Percentiles rank a stretch among this genome's conserved stretches.
Evolutionary conservation across 1,284 basidiomycete genomes (phyloP).

Genomic region (Thelephora terrestris): DNA sequence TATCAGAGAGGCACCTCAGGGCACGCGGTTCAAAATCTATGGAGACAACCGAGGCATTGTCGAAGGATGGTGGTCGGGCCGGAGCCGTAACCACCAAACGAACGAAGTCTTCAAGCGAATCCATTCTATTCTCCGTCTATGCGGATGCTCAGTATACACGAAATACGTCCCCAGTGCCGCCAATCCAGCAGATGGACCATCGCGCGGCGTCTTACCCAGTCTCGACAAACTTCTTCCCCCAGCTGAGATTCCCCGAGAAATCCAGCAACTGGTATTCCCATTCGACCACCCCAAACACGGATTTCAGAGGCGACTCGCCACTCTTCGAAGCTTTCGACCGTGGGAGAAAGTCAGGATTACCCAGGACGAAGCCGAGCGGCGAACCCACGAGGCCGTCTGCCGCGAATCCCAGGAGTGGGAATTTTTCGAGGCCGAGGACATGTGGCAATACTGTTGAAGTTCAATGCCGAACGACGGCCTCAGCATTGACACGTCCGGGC

Average conservation of each 20-base stretch:
- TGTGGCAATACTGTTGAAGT: no score
- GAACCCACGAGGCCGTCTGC: no score
- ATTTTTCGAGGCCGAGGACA: no score
- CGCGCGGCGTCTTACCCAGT: neutral
- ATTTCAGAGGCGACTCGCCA: no score
- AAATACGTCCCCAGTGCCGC: neutral
- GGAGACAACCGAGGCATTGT: neutral
- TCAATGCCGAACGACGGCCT: no score
- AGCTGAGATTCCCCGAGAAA: neutral
- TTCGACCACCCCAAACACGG: no score
- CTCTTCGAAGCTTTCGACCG: no score
- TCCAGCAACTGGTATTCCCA: neutral
- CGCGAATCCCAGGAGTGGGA: no score
- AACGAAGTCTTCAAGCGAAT: neutral
- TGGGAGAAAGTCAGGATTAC: no score
- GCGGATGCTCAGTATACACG: neutral
- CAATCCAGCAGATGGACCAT: slow-evolving; percentile 4
- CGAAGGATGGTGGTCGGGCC: neutral
- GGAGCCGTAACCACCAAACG: no score
- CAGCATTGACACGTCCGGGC: no score
- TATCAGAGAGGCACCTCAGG: neutral
- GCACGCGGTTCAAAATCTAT: neutral
- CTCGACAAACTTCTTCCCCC: neutral
- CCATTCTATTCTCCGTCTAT: neutral
- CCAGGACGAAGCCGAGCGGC: no score